phyloP scores from a whole-genome alignment of 257 asterid species.

The Cinchona pubescens region DNA sequence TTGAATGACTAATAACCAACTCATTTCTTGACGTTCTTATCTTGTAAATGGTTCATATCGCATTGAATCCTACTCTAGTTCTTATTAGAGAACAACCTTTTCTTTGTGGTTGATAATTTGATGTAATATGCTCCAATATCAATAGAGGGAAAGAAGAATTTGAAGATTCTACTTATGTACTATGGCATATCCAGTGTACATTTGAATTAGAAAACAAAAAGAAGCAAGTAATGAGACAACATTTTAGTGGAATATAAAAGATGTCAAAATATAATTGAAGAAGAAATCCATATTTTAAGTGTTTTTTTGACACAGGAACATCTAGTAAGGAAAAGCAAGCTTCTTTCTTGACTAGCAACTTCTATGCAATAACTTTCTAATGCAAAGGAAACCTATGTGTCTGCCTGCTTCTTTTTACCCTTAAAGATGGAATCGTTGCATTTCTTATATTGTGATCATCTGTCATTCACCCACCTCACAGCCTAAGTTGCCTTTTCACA shows the following conservation, averaged over 20 bases:
- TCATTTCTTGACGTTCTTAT: not conserved
- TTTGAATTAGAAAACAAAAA: not conserved
- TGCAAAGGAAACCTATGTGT: constrained; percentile 66
- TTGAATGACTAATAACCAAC: not conserved
- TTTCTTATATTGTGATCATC: constrained; percentile 47
- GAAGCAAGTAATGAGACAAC: not conserved
- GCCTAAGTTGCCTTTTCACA: constrained; percentile 56
- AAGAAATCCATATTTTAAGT: constrained; percentile 52
- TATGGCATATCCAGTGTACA: not conserved
- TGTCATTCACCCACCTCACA: constrained; percentile 46
- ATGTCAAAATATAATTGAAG: constrained; percentile 19
- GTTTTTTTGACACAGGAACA: constrained; percentile 90
- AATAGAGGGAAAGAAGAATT: not conserved
- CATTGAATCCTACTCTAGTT: not conserved
- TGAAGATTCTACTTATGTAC: not conserved
- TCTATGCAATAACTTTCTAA: constrained; percentile 60
- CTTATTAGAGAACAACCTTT: not conserved
- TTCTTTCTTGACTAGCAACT: constrained; percentile 63
- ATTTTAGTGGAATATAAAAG: constrained; percentile 13
- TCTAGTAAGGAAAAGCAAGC: constrained; percentile 61
- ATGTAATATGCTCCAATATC: not conserved
- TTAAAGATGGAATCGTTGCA: constrained; percentile 62
- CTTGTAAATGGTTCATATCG: not conserved
- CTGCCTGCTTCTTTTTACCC: constrained; percentile 60
- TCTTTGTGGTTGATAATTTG: not conserved